A percentile compares a stretch with the other conserved stretches of the same genome.
Conservation (phyloP, 495 filamentous ascomycete species). For the Talaromyces wortmannii region DNA sequence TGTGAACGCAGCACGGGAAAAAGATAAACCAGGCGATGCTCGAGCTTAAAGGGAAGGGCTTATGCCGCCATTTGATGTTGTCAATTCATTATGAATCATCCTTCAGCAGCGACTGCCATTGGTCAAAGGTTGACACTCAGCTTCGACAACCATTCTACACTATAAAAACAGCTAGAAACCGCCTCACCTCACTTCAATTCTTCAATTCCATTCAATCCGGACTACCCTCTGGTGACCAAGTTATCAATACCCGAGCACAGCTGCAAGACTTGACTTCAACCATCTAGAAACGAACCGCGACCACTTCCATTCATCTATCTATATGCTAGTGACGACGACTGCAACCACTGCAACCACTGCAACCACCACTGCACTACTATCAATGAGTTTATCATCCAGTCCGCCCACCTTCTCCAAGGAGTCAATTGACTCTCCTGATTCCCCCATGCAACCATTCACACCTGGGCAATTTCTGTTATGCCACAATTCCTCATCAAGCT, state of each 20-base stretch:
- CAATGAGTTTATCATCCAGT: background rate
- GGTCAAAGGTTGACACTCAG: background rate
- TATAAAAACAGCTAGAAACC: background rate
- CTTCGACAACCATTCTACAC: background rate
- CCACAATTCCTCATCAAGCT: background rate
- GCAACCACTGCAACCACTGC: background rate
- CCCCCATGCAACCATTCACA: background rate
- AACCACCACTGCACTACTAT: background rate
- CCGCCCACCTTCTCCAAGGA: background rate
- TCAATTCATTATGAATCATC: background rate
- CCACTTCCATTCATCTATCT: background rate
- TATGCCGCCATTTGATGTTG: background rate
- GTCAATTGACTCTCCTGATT: background rate
- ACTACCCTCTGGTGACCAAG: background rate
- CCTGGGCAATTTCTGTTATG: slow-evolving; percentile 2
- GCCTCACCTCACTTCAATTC: too few species aligned
- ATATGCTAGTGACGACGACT: background rate
- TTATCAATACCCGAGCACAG: background rate
- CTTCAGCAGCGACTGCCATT: background rate
- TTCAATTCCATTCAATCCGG: background rate
- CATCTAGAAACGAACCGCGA: background rate
- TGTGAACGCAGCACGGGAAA: background rate
- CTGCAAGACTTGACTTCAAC: background rate
- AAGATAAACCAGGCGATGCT: background rate
- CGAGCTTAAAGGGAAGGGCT: background rate